phyloP scores from a whole-genome alignment of 192 early-diverging fungal genomes.

The Paraglomus brasilianum region DNA sequence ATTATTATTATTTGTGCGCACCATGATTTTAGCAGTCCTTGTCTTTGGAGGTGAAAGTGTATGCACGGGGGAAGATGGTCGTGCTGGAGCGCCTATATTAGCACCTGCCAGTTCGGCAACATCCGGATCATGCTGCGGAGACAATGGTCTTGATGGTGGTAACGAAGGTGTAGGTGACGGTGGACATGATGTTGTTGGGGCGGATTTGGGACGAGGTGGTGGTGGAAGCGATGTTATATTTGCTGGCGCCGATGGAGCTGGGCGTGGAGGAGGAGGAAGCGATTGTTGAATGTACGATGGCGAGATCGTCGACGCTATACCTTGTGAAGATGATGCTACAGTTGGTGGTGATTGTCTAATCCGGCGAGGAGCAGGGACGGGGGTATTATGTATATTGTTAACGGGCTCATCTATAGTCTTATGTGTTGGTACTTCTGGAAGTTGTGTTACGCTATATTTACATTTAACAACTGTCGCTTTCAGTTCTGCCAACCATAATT shows the following conservation, averaged over 20 bases:
- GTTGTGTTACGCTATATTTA: conserved; percentile 7
- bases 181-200: background rate
- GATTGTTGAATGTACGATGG: conserved; percentile 17
- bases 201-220: conserved; percentile 7
- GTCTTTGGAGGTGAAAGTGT: conserved; percentile 28
- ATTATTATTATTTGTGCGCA: too few relatives aligned
- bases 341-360: conserved; percentile 3
- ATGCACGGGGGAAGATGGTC: conserved; percentile 24
- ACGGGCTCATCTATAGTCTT: background rate
- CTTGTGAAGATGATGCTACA: background rate
- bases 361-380: background rate
- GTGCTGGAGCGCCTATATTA: background rate
- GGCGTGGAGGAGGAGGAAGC: conserved; percentile 27
- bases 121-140: too few relatives aligned
- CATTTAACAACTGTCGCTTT: conserved; percentile 38
- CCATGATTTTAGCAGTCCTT: background rate
- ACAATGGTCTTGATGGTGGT: background rate
- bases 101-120: background rate
- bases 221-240: conserved; percentile 17
- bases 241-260: background rate
- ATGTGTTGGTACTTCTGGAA: conserved; percentile 26
- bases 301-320: background rate
- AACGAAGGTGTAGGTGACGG: background rate
- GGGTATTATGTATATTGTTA: background rate
- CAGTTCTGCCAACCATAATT: conserved; percentile 39